Evolutionary conservation across 179 eudicot genomes (phyloP).

Genomic region (Heliamphora pulchella): DNA sequence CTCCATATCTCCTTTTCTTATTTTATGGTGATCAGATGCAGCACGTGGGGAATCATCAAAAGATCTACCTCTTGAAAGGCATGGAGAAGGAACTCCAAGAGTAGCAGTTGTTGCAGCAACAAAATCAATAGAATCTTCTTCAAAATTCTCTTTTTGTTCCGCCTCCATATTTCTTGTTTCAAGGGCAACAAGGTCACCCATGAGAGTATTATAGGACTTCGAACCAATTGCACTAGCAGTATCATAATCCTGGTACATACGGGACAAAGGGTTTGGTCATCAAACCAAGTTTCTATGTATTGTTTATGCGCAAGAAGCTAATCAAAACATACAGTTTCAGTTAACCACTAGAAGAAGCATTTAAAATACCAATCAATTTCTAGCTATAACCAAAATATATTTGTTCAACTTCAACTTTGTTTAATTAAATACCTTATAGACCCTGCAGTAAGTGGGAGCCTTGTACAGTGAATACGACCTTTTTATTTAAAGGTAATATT

Average conservation of each 20-base stretch:
- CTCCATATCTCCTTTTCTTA: conserved; percentile 61
- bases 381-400: too few species aligned
- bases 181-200: conserved; percentile 82
- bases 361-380: too few species aligned
- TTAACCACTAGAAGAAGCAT: too few species aligned
- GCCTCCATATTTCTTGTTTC: conserved; percentile 50
- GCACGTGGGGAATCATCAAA: conserved; percentile 54
- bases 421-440: too few species aligned
- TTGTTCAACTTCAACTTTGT: too few species aligned
- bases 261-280: background rate
- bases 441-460: too few species aligned
- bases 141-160: conserved; percentile 33
- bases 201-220: conserved; percentile 79
- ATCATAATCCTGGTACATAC: conserved; percentile 58
- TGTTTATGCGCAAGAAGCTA: too few species aligned
- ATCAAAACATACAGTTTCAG: too few species aligned
- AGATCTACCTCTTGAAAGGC: conserved; percentile 57
- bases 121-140: conserved; percentile 77
- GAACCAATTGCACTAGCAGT: conserved; percentile 69
- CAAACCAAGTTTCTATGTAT: too few species aligned
- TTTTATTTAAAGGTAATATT: too few species aligned
- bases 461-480: too few species aligned
- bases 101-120: conserved; percentile 92
- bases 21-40: conserved; percentile 27
- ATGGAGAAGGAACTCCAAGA: conserved; percentile 86